phyloP scores from a whole-genome alignment of 257 asterid species.

The Nicotiana noctiflora region DNA sequence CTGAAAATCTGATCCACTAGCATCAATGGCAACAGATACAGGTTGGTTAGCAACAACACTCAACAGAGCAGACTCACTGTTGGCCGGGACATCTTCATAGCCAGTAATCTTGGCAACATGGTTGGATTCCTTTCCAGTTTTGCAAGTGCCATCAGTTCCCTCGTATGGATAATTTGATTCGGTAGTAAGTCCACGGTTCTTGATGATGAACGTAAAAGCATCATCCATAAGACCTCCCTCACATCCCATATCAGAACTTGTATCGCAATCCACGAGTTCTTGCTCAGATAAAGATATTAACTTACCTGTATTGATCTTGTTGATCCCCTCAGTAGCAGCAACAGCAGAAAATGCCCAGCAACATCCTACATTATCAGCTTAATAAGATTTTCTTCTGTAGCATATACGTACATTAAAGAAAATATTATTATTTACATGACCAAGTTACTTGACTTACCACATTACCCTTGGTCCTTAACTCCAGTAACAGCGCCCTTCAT shows the following conservation, averaged over 20 bases:
- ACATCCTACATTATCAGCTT: slow-evolving; percentile 1
- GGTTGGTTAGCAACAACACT: background rate
- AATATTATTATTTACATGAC: background rate
- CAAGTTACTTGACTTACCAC: slow-evolving; percentile 16
- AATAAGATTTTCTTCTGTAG: background rate
- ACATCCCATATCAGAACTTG: slow-evolving; percentile 4
- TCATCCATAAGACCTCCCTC: slow-evolving; percentile 13
- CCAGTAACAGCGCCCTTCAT: slow-evolving; percentile 35
- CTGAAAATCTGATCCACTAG: slow-evolving; percentile 7
- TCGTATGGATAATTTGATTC: background rate
- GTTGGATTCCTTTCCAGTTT: background rate
- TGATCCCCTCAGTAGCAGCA: slow-evolving; percentile 20
- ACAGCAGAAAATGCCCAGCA: slow-evolving; percentile 25
- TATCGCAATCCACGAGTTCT: slow-evolving; percentile 16
- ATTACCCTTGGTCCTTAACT: slow-evolving; percentile 38
- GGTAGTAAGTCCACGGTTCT: background rate
- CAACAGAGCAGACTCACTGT: background rate
- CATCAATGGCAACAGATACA: background rate
- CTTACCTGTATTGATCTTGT: slow-evolving; percentile 5
- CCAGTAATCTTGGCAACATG: background rate
- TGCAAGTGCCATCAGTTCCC: background rate
- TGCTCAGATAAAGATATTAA: slow-evolving; percentile 16
- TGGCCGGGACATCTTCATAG: slow-evolving; percentile 3
- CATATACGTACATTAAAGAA: background rate
- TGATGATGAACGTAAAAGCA: slow-evolving; percentile 11